Evolutionary conservation across 345 rosid genomes (phyloP).

Genomic region (Eucalyptus pauciflora): DNA sequence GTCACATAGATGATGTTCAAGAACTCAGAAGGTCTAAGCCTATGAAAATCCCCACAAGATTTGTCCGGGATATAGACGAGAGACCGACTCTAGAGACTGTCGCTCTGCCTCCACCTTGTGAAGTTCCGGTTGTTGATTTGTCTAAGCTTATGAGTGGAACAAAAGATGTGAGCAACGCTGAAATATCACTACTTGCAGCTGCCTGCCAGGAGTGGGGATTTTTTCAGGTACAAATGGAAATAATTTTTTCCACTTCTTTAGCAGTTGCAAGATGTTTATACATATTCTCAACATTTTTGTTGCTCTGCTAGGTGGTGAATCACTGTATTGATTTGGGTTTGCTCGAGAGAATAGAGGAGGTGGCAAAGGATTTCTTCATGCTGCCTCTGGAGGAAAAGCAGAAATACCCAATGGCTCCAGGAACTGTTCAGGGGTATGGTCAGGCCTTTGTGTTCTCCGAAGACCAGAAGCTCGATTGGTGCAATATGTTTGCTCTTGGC

Average conservation of each 20-base stretch:
- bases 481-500: constrained; percentile 96
- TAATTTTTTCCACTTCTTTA: neutral
- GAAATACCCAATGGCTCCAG: constrained; percentile 81
- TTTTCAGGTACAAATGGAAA: constrained; percentile 51
- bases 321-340: constrained; percentile 59
- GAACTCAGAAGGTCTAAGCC: constrained; percentile 61
- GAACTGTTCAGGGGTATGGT: constrained; percentile 92
- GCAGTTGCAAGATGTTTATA: neutral
- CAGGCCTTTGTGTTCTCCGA: constrained; percentile 94
- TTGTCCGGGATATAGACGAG: constrained; percentile 47
- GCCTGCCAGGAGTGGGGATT: constrained; percentile 97
- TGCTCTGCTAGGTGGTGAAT: constrained; percentile 46
- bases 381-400: constrained; percentile 76
- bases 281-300: neutral
- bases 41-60: constrained; percentile 59
- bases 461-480: constrained; percentile 95
- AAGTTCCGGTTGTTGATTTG: constrained; percentile 63
- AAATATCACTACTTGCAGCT: constrained; percentile 32
- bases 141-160: constrained; percentile 34
- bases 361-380: constrained; percentile 66
- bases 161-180: constrained; percentile 16
- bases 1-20: constrained; percentile 84
- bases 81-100: constrained; percentile 26
- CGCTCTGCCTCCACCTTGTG: constrained; percentile 2
- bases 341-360: constrained; percentile 55